Evolutionary conservation across 495 filamentous ascomycete species (phyloP), one percentile per base, ranked within the genome.

Genomic region (Cercophora samala): DNA sequence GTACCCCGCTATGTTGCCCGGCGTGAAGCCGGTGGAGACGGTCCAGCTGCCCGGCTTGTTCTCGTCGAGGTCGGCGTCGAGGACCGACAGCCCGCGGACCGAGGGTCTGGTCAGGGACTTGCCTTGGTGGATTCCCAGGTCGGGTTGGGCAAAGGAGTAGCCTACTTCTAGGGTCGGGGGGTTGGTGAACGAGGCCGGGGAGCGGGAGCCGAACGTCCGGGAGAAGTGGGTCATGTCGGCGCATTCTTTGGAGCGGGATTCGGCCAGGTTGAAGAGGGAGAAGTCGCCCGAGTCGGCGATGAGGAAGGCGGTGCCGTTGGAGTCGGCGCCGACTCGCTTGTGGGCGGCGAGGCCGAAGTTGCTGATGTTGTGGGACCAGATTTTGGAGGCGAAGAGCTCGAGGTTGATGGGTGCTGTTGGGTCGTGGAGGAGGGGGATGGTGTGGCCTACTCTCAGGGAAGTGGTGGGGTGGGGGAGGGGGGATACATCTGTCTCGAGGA

Each of bases 401-500:
- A 75, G 26, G 29, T 70, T 60, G 51, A 75, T 54, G 3, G 73
- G 71, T 3, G 66, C 55, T 13, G 62, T 19, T 46, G 37, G 37
- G 56, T 19, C 26, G n/a, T 62, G 53, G 9, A 63, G 60, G 0
- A 73, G 19, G 17, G 64, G 58, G n/a, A 75, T 29, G 2, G 73
- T 70, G 54, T 72, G 68, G 22, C 67, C 73, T 25, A 73, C 9
- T 3, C 73, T 67, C 8, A 68, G 52, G 51, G 69, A 72, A 1
- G 69, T 51, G 1, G 63, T 65, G 0, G 60, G 66, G 11, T 69
- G 69, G 13, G 73, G 73, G 21, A 75, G 66, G 5, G 73, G 22
- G 23, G 70, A 69, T 21, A 75, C 1, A 11, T 75, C 73, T 37
- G 73, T 69, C 56, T 75, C 73, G 46, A 73, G 15, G 42, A 75